Conservation (phyloP, 495 filamentous ascomycete genomes). For the Aspergillus haitiensis region DNA sequence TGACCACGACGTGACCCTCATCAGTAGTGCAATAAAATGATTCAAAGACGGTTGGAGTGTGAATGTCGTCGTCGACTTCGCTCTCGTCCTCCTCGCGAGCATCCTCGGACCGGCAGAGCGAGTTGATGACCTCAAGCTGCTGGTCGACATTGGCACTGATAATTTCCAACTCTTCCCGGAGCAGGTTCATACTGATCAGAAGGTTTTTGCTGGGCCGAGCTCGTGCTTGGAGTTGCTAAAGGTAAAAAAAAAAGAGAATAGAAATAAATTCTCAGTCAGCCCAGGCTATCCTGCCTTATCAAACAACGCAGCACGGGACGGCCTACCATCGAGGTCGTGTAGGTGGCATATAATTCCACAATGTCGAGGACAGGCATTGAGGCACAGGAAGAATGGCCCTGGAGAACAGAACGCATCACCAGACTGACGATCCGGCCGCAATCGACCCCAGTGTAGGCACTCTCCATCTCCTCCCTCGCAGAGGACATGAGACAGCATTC, state of each 20-base stretch:
- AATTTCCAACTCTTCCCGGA: constrained; percentile 16
- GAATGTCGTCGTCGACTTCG: background rate
- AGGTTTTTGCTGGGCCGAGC: constrained; percentile 17
- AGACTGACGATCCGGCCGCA: constrained; percentile 7
- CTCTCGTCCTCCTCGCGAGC: background rate
- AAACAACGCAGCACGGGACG: background rate
- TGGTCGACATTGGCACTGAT: constrained; percentile 5
- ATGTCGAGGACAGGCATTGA: constrained; percentile 14
- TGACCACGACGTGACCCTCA: background rate
- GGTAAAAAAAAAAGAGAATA: background rate
- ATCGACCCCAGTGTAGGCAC: background rate
- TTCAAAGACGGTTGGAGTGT: constrained; percentile 1
- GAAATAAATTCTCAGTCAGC: background rate
- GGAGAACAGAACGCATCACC: constrained; percentile 8
- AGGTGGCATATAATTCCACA: constrained; percentile 16
- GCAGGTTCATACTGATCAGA: constrained; percentile 13
- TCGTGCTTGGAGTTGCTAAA: constrained; percentile 19
- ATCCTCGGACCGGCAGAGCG: background rate
- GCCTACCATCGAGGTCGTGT: constrained; percentile 15
- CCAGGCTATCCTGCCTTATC: too few species aligned
- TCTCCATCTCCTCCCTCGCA: constrained; percentile 3
- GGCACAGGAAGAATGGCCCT: constrained; percentile 11
- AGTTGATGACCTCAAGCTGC: constrained; percentile 10
- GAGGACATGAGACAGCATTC: constrained; percentile 17
- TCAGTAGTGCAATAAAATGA: background rate